Evolutionary conservation across 2,329 filamentous ascomycete genomes (phyloP), one percentile per base, ranked within the genome.

Genomic region (Fusarium brevicatenulatum): DNA sequence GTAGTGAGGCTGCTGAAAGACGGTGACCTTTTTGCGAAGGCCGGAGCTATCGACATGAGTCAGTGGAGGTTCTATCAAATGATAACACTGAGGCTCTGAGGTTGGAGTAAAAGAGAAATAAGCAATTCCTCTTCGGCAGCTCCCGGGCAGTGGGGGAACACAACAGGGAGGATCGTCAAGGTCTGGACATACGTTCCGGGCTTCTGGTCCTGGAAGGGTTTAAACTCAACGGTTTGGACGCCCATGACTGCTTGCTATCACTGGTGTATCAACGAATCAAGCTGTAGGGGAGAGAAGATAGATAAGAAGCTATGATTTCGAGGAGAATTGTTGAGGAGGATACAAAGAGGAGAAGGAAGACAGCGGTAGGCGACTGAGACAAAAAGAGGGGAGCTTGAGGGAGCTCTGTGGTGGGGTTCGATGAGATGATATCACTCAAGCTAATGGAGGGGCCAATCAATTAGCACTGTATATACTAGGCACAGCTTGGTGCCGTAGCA

Each of bases 21-120:
- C 93, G 80, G 94, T 95, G 86, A 98, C 96, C 91, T 97, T 98
- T 87, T 99, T 99, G 75, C 96, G 95, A 83, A 99, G 94, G 84
- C 96, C 96, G 76, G 96, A 99, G 77, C 95, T 98, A 80, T 65
- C 70, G 25, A 57, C 12, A 46, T 23, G 42, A 15, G 70, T 76
- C 53, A 76, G 71, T 37, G 55, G 7, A 65, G 47, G 30, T 50
- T 59, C 28, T n/a, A 37, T 40, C 50, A 19, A 19, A 58, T 12
- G 32, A 37, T 7, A 21, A 34, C 54, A 47, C 39, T 36, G 47
- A 53, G 47, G 36, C 30, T 63, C 47, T 21, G 19, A 30, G 25
- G n/a, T 9, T 39, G 19, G 39, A n/a, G 36, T 47, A 43, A 37
- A 49, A 32, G 18, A 34, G n/a, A 25, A 43, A 56, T 39, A 66